Conservation (phyloP, 2,329 filamentous ascomycete species). For the Elsinoe australis region DNA sequence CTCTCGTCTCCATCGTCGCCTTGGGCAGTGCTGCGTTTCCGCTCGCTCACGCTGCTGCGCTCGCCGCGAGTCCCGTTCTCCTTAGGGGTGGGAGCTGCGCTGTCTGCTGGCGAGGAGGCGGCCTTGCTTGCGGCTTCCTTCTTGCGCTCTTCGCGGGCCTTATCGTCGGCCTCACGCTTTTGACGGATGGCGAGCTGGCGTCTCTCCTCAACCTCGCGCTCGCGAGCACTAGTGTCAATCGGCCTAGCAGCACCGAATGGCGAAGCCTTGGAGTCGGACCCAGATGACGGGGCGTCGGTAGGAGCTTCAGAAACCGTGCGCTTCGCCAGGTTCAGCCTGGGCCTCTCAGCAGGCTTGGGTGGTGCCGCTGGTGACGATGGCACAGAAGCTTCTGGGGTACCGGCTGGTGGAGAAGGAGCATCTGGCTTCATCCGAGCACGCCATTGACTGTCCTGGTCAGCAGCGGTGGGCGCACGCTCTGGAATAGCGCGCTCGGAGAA, state of each 20-base stretch:
- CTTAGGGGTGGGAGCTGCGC: slow-evolving; percentile 31
- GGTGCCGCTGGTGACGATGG: slow-evolving; percentile 63
- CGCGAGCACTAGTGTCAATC: slow-evolving; percentile 84
- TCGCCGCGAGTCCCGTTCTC: slow-evolving; percentile 26
- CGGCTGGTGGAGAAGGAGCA: slow-evolving; percentile 49
- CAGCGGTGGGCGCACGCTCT: slow-evolving; percentile 71
- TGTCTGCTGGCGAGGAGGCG: slow-evolving; percentile 23
- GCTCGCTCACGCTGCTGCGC: slow-evolving; percentile 22
- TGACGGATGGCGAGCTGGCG: slow-evolving; percentile 63
- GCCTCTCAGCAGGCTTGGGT: slow-evolving; percentile 57
- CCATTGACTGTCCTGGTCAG: slow-evolving; percentile 92
- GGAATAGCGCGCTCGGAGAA: slow-evolving; percentile 60
- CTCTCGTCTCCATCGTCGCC: slow-evolving; percentile 29
- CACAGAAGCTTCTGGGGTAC: slow-evolving; percentile 65
- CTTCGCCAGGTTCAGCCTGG: slow-evolving; percentile 81
- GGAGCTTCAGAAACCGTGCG: slow-evolving; percentile 75
- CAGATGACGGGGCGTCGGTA: slow-evolving; percentile 31
- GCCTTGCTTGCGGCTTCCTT: slow-evolving; percentile 57
- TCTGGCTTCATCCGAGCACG: slow-evolving; percentile 87
- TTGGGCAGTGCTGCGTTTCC: slow-evolving; percentile 32
- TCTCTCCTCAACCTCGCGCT: slow-evolving; percentile 87
- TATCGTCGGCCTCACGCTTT: slow-evolving; percentile 82
- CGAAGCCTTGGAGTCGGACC: slow-evolving; percentile 68
- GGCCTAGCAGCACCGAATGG: slow-evolving; percentile 90
- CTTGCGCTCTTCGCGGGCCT: slow-evolving; percentile 62